phyloP scores from a whole-genome alignment of 2,329 filamentous ascomycete genomes.

The Stagonosporopsis rhizophila region DNA sequence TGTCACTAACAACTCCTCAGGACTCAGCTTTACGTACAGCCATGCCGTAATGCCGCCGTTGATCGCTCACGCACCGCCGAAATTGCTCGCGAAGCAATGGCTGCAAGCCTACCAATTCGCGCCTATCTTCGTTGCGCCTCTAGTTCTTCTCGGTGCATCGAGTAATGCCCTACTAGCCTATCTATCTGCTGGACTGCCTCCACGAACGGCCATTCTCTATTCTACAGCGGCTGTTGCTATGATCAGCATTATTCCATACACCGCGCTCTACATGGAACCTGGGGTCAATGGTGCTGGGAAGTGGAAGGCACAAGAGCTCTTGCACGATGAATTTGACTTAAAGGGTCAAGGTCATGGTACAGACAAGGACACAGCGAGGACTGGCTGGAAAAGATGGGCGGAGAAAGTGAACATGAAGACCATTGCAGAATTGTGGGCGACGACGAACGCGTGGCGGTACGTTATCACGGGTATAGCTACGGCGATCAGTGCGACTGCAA shows the following conservation, averaged over 20 bases:
- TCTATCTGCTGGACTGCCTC: background rate
- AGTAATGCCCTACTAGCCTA: slow-evolving; percentile 44
- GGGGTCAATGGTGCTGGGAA: slow-evolving; percentile 50
- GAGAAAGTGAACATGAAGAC: slow-evolving; percentile 29
- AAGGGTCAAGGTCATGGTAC: slow-evolving; percentile 20
- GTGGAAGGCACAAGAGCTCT: slow-evolving; percentile 48
- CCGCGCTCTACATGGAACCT: slow-evolving; percentile 50
- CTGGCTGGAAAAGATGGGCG: slow-evolving; percentile 26
- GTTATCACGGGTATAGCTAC: slow-evolving; percentile 25
- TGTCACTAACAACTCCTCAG: slow-evolving; percentile 16
- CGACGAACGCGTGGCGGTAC: slow-evolving; percentile 29
- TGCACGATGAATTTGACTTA: slow-evolving; percentile 35
- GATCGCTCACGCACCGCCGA: slow-evolving; percentile 39
- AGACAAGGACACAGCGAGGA: slow-evolving; percentile 24
- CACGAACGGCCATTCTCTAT: slow-evolving; percentile 28
- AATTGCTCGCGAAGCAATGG: slow-evolving; percentile 50
- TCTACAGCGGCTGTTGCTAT: slow-evolving; percentile 34
- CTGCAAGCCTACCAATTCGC: slow-evolving; percentile 49
- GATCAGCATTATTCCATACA: slow-evolving; percentile 46
- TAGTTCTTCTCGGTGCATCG: slow-evolving; percentile 44
- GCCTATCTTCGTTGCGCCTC: slow-evolving; percentile 46
- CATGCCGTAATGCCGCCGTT: slow-evolving; percentile 48
- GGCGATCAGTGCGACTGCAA: slow-evolving; percentile 25
- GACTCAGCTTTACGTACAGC: slow-evolving; percentile 44
- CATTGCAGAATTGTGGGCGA: slow-evolving; percentile 27